Conservation (phyloP, 148 eudicot species). For the Polygonum maritimum region DNA sequence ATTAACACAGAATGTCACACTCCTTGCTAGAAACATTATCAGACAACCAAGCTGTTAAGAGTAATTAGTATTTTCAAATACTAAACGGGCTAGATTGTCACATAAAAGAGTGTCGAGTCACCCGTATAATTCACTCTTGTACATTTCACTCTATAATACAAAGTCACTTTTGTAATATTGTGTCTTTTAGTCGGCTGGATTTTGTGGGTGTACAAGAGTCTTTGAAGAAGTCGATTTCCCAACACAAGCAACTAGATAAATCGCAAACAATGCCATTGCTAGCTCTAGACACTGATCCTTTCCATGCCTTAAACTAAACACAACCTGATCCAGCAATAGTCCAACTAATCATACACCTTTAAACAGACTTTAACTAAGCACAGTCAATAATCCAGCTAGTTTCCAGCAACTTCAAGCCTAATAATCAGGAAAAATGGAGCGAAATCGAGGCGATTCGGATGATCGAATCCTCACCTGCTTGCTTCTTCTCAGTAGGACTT, state of each 20-base stretch:
- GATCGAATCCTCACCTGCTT: conserved; percentile 11
- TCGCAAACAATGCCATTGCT: neutral
- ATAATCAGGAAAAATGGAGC: neutral
- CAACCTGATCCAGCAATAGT: no score
- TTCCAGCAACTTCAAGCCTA: neutral
- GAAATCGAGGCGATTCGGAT: neutral
- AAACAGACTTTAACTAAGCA: neutral
- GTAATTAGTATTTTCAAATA: no score
- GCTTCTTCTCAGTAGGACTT: conserved; percentile 50
- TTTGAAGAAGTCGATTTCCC: no score
- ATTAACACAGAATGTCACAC: neutral
- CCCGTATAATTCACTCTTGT: no score
- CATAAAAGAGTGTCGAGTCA: no score
- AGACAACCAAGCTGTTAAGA: neutral
- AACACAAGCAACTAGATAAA: neutral
- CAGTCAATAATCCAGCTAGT: neutral
- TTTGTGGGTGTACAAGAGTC: no score
- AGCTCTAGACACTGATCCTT: neutral
- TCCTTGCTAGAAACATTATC: neutral
- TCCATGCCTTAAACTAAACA: no score
- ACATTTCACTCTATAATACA: no score
- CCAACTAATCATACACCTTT: neutral
- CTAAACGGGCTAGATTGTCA: no score
- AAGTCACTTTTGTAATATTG: no score
- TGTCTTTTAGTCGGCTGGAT: no score